These are phyloP conservation scores for Syzygium syzygioides DNA, from an alignment of 441 rosid genomes.

Conservation along the genomic window DNA sequence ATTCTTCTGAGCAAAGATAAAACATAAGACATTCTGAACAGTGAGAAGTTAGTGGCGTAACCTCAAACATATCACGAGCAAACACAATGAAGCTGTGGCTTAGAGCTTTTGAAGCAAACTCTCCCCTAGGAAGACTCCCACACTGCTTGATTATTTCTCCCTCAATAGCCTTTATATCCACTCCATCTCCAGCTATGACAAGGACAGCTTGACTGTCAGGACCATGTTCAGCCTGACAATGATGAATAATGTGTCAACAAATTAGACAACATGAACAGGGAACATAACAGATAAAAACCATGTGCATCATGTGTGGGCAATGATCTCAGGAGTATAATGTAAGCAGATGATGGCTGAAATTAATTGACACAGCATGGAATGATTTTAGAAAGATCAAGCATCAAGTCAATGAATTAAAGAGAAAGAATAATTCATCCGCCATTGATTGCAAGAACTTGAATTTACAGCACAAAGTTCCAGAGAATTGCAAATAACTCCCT, in stretches of 20 bases:
- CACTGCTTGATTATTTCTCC: slow-evolving; percentile 75
- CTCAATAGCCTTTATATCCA: slow-evolving; percentile 68
- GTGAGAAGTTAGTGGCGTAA: slow-evolving; percentile 6
- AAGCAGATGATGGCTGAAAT: background rate
- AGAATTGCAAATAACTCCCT: background rate
- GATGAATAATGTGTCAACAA: background rate
- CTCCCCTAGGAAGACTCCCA: slow-evolving; percentile 71
- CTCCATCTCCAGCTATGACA: slow-evolving; percentile 72
- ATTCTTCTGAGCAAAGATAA: background rate
- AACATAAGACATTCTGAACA: background rate
- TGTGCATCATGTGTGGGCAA: background rate
- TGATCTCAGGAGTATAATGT: background rate
- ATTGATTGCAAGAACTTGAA: background rate
- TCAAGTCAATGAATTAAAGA: background rate
- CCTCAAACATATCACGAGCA: slow-evolving; percentile 86
- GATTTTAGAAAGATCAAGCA: background rate
- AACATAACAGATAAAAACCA: background rate
- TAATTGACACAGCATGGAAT: background rate
- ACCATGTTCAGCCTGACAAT: slow-evolving; percentile 89
- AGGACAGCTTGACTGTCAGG: slow-evolving; percentile 98
- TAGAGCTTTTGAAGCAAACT: slow-evolving; percentile 73
- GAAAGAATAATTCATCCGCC: background rate
- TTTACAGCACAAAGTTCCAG: background rate
- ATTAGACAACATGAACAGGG: background rate
- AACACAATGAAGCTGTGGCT: slow-evolving; percentile 73